Evolutionary conservation across 805 yeast species (phyloP).

Genomic region (Ogataea degrootiae): DNA sequence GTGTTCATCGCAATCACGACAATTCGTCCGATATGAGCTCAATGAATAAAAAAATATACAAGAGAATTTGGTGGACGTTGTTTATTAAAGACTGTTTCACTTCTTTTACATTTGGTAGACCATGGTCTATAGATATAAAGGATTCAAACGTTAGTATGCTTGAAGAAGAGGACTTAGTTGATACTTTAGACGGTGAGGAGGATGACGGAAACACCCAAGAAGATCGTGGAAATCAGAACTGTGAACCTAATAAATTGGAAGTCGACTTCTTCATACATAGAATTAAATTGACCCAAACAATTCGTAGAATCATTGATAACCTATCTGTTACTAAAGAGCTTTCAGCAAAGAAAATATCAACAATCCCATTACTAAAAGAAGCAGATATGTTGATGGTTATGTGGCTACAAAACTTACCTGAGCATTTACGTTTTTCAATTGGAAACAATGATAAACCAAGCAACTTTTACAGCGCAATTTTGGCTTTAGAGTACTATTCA

Average conservation of each 20-base stretch:
- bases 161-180: slow-evolving; percentile 57
- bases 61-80: slow-evolving; percentile 74
- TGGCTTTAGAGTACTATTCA: slow-evolving; percentile 68
- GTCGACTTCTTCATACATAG: slow-evolving; percentile 56
- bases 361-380: slow-evolving; percentile 40
- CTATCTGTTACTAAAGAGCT: slow-evolving; percentile 5
- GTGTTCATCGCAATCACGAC: slow-evolving; percentile 53
- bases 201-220: background rate
- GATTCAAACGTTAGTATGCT: slow-evolving; percentile 82
- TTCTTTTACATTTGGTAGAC: slow-evolving; percentile 69
- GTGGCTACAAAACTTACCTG: slow-evolving; percentile 66
- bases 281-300: slow-evolving; percentile 60
- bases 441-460: slow-evolving; percentile 15
- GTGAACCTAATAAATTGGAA: slow-evolving; percentile 25
- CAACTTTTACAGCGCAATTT: slow-evolving; percentile 47
- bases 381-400: slow-evolving; percentile 69
- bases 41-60: slow-evolving; percentile 41
- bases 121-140: slow-evolving; percentile 59
- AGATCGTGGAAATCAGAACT: background rate
- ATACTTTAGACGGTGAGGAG: slow-evolving; percentile 45
- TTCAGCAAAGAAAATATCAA: slow-evolving; percentile 38
- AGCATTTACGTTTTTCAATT: slow-evolving; percentile 51
- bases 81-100: slow-evolving; percentile 63
- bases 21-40: slow-evolving; percentile 6
- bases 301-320: slow-evolving; percentile 46